These are phyloP conservation scores for Hyaloscypha hepaticicola DNA, from an alignment of 495 filamentous ascomycete species.

Conservation along the genomic window DNA sequence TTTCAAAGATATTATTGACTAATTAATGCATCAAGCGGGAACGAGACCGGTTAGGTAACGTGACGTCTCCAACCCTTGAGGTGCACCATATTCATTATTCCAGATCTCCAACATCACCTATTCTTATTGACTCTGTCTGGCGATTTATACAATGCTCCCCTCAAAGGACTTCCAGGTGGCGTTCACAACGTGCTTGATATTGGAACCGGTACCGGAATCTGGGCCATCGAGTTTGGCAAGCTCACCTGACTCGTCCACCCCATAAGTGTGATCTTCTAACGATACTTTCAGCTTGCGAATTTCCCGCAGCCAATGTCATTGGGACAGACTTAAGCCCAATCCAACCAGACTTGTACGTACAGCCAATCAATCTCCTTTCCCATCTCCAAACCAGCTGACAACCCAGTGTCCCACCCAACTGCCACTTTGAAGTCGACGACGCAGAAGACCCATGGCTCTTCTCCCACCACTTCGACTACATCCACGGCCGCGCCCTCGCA, in stretches of 20 bases:
- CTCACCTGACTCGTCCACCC: background rate
- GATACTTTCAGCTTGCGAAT: constrained; percentile 3
- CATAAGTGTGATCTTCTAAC: background rate
- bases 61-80: background rate
- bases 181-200: constrained; percentile 54
- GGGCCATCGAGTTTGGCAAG: constrained; percentile 55
- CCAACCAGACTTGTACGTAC: constrained; percentile 33
- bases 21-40: constrained; percentile 16
- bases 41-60: constrained; percentile 29
- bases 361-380: background rate
- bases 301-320: constrained; percentile 50
- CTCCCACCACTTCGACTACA: constrained; percentile 46
- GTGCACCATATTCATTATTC: background rate
- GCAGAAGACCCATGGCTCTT: constrained; percentile 51
- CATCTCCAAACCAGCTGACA: constrained; percentile 25
- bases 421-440: constrained; percentile 50
- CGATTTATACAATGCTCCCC: constrained; percentile 44
- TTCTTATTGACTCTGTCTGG: constrained; percentile 50
- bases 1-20: background rate
- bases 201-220: constrained; percentile 59
- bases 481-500: constrained; percentile 46
- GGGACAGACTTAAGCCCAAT: constrained; percentile 47
- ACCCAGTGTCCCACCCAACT: constrained; percentile 44
- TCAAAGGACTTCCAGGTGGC: constrained; percentile 30
- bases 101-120: constrained; percentile 48